Evolutionary conservation across 345 rosid species (phyloP).

Genomic region (Populus euphratica): DNA sequence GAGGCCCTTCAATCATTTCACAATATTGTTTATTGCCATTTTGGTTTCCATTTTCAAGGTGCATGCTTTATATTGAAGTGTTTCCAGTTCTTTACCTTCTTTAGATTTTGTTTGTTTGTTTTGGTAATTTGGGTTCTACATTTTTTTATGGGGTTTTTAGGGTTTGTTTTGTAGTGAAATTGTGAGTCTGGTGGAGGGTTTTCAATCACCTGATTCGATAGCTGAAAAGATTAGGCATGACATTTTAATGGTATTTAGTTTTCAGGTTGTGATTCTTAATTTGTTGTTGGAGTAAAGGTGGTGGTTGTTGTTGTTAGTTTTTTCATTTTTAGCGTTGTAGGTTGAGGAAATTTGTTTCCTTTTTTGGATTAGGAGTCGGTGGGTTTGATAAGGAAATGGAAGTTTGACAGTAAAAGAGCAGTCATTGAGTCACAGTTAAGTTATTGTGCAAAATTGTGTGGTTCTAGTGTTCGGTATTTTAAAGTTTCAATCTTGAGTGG

Average conservation of each 20-base stretch:
- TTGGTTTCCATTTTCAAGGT: slow-evolving; percentile 18
- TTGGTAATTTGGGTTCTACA: background rate
- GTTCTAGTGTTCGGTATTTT: slow-evolving; percentile 5
- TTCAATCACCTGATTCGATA: background rate
- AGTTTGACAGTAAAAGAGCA: background rate
- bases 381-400: slow-evolving; percentile 9
- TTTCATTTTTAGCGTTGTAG: background rate
- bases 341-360: background rate
- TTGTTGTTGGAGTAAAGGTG: slow-evolving; percentile 1
- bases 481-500: slow-evolving; percentile 10
- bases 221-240: background rate
- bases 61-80: slow-evolving; percentile 20
- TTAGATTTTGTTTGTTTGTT: background rate
- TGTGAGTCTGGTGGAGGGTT: slow-evolving; percentile 1
- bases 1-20: background rate
- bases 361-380: background rate
- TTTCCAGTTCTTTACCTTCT: background rate
- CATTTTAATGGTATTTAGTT: background rate
- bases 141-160: background rate
- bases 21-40: background rate
- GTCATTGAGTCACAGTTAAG: slow-evolving; percentile 8
- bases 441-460: slow-evolving; percentile 3
- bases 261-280: background rate
- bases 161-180: slow-evolving; percentile 8
- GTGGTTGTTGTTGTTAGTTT: background rate